A percentile compares a stretch with the other conserved stretches of the same genome.
Conservation (phyloP, 345 rosid genomes). For the Aquilaria malaccensis region DNA sequence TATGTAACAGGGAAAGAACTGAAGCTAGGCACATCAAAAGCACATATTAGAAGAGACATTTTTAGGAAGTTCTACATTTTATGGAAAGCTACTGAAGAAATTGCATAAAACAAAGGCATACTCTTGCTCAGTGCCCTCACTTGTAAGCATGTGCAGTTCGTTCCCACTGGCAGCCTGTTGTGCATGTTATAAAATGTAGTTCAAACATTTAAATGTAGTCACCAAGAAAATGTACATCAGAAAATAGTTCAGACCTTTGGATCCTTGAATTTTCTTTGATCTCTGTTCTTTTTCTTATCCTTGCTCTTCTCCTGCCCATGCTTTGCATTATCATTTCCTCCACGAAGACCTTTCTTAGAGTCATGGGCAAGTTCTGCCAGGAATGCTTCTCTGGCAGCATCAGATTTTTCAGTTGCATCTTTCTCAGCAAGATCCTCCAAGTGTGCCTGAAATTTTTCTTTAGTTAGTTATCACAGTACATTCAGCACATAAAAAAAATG, state of each 20-base stretch:
- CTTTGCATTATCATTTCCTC: slow-evolving; percentile 50
- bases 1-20: slow-evolving; percentile 55
- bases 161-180: slow-evolving; percentile 44
- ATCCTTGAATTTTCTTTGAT: slow-evolving; percentile 63
- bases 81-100: slow-evolving; percentile 3
- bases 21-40: slow-evolving; percentile 24
- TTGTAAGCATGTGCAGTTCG: slow-evolving; percentile 35
- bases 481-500: slow-evolving; percentile 8
- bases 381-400: slow-evolving; percentile 97
- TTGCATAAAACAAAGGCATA: slow-evolving; percentile 21
- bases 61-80: background rate
- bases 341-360: slow-evolving; percentile 57
- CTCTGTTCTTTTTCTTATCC: slow-evolving; percentile 79
- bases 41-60: background rate
- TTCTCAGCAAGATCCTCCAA: slow-evolving; percentile 92
- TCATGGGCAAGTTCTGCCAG: slow-evolving; percentile 92
- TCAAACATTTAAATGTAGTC: slow-evolving; percentile 1
- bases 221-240: slow-evolving; percentile 3
- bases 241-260: slow-evolving; percentile 43
- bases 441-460: slow-evolving; percentile 38
- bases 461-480: slow-evolving; percentile 6
- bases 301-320: slow-evolving; percentile 69
- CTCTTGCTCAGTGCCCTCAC: slow-evolving; percentile 46
- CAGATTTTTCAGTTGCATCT: slow-evolving; percentile 93
- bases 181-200: slow-evolving; percentile 15